Conservation (phyloP, 2,329 filamentous ascomycete species). For the Geosmithia morbida region DNA sequence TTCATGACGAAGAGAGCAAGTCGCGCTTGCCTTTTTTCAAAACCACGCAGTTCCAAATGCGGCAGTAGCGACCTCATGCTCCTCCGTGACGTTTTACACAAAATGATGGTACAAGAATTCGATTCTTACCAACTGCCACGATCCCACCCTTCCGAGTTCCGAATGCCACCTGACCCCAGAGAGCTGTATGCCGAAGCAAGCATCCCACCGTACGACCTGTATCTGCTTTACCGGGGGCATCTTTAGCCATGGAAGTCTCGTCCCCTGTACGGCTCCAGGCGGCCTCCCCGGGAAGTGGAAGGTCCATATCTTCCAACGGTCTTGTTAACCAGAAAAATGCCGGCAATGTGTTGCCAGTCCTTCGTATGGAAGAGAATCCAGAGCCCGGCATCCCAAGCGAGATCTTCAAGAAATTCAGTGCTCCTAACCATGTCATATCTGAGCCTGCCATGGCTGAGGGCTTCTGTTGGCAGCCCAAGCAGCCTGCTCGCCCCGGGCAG, state of each 20-base stretch:
- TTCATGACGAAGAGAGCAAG: background rate
- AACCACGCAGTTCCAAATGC: background rate
- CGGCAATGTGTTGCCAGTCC: background rate
- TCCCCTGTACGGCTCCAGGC: background rate
- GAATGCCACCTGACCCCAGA: too few species aligned
- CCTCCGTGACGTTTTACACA: background rate
- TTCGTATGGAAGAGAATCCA: background rate
- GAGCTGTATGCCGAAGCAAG: too few species aligned
- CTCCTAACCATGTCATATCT: slow-evolving; percentile 4
- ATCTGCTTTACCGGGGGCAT: too few species aligned
- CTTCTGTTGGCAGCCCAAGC: slow-evolving; percentile 8
- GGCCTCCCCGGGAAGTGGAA: background rate
- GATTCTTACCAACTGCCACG: background rate
- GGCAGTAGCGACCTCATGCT: background rate
- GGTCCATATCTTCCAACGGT: background rate
- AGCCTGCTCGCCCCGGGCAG: slow-evolving; percentile 8
- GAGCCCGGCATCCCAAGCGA: background rate
- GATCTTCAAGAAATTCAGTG: background rate
- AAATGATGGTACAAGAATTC: background rate
- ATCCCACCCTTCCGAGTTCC: too few species aligned
- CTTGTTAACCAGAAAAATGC: background rate
- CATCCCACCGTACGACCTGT: too few species aligned
- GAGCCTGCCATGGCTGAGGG: slow-evolving; percentile 8
- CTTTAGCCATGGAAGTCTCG: background rate
- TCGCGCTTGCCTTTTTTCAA: background rate